Percentiles rank a stretch among this genome's conserved stretches.
Conservation (phyloP, 2,329 filamentous ascomycete species). For the Didymosphaeria variabile region DNA sequence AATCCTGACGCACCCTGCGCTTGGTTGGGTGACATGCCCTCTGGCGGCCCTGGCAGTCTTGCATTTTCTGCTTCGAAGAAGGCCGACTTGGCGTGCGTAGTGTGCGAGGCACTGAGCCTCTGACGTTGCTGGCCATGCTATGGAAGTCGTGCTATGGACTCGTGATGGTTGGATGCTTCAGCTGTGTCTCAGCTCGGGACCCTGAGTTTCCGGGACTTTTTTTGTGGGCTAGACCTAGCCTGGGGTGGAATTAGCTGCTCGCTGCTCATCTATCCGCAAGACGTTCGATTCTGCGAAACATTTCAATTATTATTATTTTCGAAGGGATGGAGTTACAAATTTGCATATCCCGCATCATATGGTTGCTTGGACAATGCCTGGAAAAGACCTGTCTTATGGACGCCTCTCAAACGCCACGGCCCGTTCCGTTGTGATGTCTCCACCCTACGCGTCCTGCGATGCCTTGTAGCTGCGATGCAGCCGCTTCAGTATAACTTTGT, state of each 20-base stretch:
- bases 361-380: background rate
- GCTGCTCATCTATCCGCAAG: too few relatives aligned
- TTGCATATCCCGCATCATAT: background rate
- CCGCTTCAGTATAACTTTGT: slow-evolving; percentile 32
- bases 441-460: slow-evolving; percentile 1
- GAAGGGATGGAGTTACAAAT: background rate
- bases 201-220: background rate
- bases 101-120: background rate
- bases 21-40: background rate
- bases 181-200: slow-evolving; percentile 32
- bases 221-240: background rate
- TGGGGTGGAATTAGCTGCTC: background rate
- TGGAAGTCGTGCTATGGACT: background rate
- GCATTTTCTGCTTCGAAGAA: slow-evolving; percentile 1
- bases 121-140: slow-evolving; percentile 1
- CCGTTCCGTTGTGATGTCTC: background rate
- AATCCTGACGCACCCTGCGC: background rate
- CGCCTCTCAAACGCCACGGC: background rate
- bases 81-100: slow-evolving; percentile 8
- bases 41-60: background rate
- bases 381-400: background rate
- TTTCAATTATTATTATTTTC: background rate
- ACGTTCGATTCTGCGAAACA: background rate
- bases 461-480: slow-evolving; percentile 27
- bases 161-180: slow-evolving; percentile 23